phyloP scores from a whole-genome alignment of 2,329 filamentous ascomycete species.

The Neurospora sp. region DNA sequence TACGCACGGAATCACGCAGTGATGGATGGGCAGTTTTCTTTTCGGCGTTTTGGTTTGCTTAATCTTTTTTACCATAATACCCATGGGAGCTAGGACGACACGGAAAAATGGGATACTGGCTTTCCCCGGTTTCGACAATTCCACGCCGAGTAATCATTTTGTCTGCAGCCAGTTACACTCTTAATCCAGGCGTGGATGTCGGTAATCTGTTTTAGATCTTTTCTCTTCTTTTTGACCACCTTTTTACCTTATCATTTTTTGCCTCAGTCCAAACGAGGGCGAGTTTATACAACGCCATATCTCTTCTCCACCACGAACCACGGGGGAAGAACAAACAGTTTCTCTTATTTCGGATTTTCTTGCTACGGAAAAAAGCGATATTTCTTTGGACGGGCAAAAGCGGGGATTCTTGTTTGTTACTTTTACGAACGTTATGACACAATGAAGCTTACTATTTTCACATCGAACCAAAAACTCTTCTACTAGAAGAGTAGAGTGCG shows the following conservation, averaged over 20 bases:
- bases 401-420: neutral
- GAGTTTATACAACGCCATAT: neutral
- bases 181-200: neutral
- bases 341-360: neutral
- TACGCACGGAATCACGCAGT: neutral
- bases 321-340: neutral
- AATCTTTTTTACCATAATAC: neutral
- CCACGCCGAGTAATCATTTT: neutral
- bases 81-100: neutral
- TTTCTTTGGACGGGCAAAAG: neutral
- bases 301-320: neutral
- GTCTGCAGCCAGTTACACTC: neutral
- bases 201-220: neutral
- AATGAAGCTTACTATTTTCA: neutral
- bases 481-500: neutral
- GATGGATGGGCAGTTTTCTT: slow-evolving; percentile 6
- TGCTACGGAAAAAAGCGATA: neutral
- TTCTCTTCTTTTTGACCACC: neutral
- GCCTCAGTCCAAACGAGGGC: neutral
- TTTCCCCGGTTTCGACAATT: neutral
- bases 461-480: neutral
- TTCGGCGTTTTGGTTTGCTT: neutral
- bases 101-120: neutral
- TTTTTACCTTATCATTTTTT: neutral
- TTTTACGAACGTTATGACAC: neutral